Percentiles rank a stretch among this genome's conserved stretches.
Evolutionary conservation across 176 grass and related monocot species (phyloP).

Genomic region (Musa troglodytarum): DNA sequence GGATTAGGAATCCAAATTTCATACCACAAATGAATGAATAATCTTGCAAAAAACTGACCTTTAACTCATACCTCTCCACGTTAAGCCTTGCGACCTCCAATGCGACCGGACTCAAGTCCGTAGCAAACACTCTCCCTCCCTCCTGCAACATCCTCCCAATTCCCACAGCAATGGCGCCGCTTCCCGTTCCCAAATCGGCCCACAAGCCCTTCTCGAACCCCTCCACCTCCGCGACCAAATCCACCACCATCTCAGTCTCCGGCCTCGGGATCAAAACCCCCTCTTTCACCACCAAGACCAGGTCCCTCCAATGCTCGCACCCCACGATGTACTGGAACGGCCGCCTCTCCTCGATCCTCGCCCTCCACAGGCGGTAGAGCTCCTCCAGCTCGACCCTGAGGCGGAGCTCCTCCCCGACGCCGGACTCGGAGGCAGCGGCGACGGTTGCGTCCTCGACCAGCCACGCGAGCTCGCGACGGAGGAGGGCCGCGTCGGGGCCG

Average conservation of each 20-base stretch:
- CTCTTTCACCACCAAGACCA: slow-evolving; percentile 58
- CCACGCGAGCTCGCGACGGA: slow-evolving; percentile 79
- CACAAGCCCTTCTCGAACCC: slow-evolving; percentile 50
- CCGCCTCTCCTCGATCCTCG: slow-evolving; percentile 35
- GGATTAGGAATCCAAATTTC: neutral
- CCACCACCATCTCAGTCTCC: slow-evolving; percentile 77
- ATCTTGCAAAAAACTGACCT: slow-evolving; percentile 29
- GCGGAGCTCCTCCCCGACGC: slow-evolving; percentile 10
- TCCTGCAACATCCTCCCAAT: slow-evolving; percentile 48
- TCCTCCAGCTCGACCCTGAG: slow-evolving; percentile 44
- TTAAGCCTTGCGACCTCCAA: slow-evolving; percentile 46
- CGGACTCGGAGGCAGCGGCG: neutral
- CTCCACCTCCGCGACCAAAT: slow-evolving; percentile 34
- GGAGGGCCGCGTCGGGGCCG: slow-evolving; percentile 27
- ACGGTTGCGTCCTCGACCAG: slow-evolving; percentile 44
- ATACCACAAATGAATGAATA: neutral
- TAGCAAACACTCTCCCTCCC: slow-evolving; percentile 49
- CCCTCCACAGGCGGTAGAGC: slow-evolving; percentile 45
- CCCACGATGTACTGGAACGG: slow-evolving; percentile 91
- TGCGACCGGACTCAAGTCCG: slow-evolving; percentile 57
- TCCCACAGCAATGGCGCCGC: slow-evolving; percentile 64
- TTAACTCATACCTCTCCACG: slow-evolving; percentile 48
- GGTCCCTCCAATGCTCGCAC: slow-evolving; percentile 85
- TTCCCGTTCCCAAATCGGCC: slow-evolving; percentile 80
- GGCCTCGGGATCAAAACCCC: slow-evolving; percentile 82